Conservation (phyloP, 306 rosid genomes). For the Corylus americana region DNA sequence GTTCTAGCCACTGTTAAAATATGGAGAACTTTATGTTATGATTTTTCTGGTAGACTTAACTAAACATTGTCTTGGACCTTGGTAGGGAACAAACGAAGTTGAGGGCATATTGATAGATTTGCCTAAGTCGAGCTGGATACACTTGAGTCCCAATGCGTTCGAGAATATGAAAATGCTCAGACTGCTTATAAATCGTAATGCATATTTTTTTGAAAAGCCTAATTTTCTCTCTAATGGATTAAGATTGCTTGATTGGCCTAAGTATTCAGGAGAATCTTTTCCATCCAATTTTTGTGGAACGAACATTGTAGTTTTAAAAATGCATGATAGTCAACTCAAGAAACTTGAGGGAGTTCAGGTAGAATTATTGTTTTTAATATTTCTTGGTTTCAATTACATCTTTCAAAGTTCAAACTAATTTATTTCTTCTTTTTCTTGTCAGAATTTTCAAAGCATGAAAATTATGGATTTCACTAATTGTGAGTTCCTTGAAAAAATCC, state of each 20-base stretch:
- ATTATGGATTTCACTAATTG: constrained; percentile 5
- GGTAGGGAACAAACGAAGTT: too few relatives aligned
- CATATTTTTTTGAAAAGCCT: too few relatives aligned
- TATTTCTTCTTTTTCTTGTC: not conserved
- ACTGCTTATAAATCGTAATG: too few relatives aligned
- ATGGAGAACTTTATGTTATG: too few relatives aligned
- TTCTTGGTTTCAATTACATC: not conserved
- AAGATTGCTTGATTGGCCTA: constrained; percentile 40
- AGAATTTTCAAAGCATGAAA: constrained; percentile 27
- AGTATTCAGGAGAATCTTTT: constrained; percentile 26
- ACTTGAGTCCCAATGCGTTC: too few relatives aligned
- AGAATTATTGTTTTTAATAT: not conserved
- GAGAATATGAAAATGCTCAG: too few relatives aligned
- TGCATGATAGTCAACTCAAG: constrained; percentile 29
- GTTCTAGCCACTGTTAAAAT: too few relatives aligned
- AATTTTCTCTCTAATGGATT: constrained; percentile 10
- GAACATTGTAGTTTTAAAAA: constrained; percentile 27
- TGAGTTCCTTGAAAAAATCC: constrained; percentile 19
- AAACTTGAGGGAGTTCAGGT: constrained; percentile 22
- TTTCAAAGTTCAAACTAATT: not conserved
- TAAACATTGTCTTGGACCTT: too few relatives aligned
- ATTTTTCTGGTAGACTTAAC: too few relatives aligned
- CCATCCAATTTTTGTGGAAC: constrained; percentile 34
- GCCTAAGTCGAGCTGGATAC: too few relatives aligned
- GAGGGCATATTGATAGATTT: too few relatives aligned